Base-by-base conservation (phyloP, 1,284 basidiomycete species). In the Cryptococcus maquisensis region DNA sequence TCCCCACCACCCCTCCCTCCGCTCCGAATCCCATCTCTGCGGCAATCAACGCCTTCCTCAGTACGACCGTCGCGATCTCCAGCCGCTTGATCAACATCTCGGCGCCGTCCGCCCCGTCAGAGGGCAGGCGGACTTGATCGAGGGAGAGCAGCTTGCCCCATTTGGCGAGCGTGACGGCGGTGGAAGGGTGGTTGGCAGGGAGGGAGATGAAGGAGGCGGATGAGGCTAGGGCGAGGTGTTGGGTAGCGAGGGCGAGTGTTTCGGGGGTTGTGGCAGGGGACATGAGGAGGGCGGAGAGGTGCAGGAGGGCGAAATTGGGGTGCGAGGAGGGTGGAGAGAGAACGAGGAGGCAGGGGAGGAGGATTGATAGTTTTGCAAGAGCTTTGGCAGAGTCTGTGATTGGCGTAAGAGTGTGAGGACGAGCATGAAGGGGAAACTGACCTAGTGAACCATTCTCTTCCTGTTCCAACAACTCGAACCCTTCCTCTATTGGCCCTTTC, bases 91-190 rank as follows among this genome's bases (percentile, higher is more conserved):
- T 77, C 2, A 86, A 86, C 8, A 81, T 83, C 24, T 55, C 57
- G n/a, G 16, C 38, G 23, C 32, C 36, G 13, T 43, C 21, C 8
- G 38, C 26, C 32, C 40, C 51, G 5, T 24, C 26, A 2, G 23
- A 18, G 8, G 38, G 26, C 4, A n/a, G 12, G 15, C 32, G 44
- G 6, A 42, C 15, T 18, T 36, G 21, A 18, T 54, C 46, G 20
- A 48, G 20, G 1, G 38, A 46, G 68, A 92, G 79, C 3, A 93
- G 76, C 71, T 91, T 92, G 0, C 88, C 90, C 16, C 90, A 78
- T 67, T 93, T 90, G 2, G 86, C 84, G 6, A 87, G 77, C 4
- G 87, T 83, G 37, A 96, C 75, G 0, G 83, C 90, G 4, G 88
- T 81, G 0, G 86, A 81, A 0, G 93, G 92, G 71, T 96, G 92